Percentiles rank a stretch among this genome's conserved stretches.
These are phyloP conservation scores for Starmerella vitae DNA, from an alignment of 805 yeast species.

Conservation along the genomic window DNA sequence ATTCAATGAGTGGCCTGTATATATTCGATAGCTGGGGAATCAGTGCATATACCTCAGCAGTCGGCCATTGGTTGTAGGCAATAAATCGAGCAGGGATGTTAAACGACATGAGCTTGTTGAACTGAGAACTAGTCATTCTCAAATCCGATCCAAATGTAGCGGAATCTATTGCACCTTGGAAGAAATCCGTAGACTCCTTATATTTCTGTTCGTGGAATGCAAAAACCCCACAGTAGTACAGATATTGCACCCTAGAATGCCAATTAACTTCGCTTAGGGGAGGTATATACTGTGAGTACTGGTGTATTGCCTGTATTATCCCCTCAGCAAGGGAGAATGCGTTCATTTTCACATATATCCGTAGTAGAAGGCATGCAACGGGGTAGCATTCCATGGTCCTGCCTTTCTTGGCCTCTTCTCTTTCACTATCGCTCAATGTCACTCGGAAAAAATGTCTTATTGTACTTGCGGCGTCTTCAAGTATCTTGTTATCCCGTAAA, in stretches of 20 bases:
- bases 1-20: constrained; percentile 10
- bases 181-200: constrained; percentile 5
- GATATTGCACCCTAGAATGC: constrained; percentile 11
- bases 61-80: constrained; percentile 10
- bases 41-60: constrained; percentile 9
- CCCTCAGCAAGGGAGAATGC: constrained; percentile 21
- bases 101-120: constrained; percentile 15
- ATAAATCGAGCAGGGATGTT: constrained; percentile 15
- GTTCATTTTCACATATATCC: constrained; percentile 16
- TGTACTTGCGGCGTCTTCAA: constrained; percentile 8
- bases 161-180: constrained; percentile 7
- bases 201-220: constrained; percentile 16
- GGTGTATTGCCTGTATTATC: constrained; percentile 13
- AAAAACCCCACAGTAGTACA: constrained; percentile 17
- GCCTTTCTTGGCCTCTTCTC: constrained; percentile 12
- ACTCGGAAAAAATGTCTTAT: constrained; percentile 15
- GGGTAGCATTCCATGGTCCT: constrained; percentile 16
- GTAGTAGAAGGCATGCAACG: constrained; percentile 12
- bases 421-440: constrained; percentile 11
- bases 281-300: constrained; percentile 10
- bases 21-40: constrained; percentile 10
- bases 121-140: constrained; percentile 1
- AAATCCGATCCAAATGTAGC: background rate
- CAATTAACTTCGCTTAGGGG: constrained; percentile 10
- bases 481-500: background rate